Evolutionary conservation across 768 basidiomycete genomes (phyloP), one percentile per base, ranked within the genome.

Genomic region (Cyclocybe aegerita): DNA sequence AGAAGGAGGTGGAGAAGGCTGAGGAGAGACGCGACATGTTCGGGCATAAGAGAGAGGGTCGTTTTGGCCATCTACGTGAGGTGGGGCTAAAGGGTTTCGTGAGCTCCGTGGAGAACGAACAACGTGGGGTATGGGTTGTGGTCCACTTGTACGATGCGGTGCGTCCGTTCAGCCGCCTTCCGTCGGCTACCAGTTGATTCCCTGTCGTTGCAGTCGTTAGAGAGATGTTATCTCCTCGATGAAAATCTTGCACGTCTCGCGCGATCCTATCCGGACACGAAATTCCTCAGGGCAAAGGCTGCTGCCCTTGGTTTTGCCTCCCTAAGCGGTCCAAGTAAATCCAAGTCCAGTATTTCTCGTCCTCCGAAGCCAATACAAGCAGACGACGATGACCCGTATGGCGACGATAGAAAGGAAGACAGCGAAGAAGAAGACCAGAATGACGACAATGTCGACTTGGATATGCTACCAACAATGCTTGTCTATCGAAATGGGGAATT

Each of bases 111-210:
- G 90, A 93, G 64, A 70, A 78, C 31, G 90, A 90, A 64, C 81
- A 80, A 31, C 72, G 68, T 42, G 80, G 78, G 0, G 76, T 83
- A 10, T 93, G 88, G 87, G 88, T 93, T 9, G 83, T 93, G n/a
- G 74, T 93, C 15, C 91, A 93, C 66, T 73, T 93, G 5, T 93
- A 91, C 60, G 86, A 91, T 58, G 74, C 88, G 43, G 90, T 91
- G 66, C 58, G 86, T 73, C 30, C 16, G 32, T 15, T 38, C 35
- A 23, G 23, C n/a, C 4, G 38, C 52, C 35, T 16, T 8, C 46
- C 38, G n/a, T 33, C 14, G 46, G 14, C 4, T 39, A 17, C 11
- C 16, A 23, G 48, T 15, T 49, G 39, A 32, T 39, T 14, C 35
- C 42, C 43, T 54, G 23, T 39, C 43, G 46, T 14, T 33, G 9